These are phyloP conservation scores for Lasiosphaeria ovina DNA, from an alignment of 495 filamentous ascomycete species.

Conservation along the genomic window DNA sequence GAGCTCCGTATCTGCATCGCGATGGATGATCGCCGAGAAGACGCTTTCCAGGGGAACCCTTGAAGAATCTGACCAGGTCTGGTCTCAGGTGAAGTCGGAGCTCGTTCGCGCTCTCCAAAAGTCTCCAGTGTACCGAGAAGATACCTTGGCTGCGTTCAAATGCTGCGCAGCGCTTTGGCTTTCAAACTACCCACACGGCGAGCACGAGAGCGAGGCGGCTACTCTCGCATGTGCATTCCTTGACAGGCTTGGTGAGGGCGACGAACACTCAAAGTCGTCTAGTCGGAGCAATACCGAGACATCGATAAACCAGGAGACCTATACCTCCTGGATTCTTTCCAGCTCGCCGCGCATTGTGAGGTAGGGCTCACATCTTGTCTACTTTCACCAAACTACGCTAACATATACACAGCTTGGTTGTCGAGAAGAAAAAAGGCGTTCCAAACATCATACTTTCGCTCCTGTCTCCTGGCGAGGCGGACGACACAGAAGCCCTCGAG, in stretches of 20 bases:
- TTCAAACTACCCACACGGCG: slow-evolving; percentile 35
- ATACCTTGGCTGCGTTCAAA: slow-evolving; percentile 42
- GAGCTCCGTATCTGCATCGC: slow-evolving; percentile 25
- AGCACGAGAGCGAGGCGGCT: slow-evolving; percentile 32
- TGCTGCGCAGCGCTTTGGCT: slow-evolving; percentile 40
- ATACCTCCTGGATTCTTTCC: slow-evolving; percentile 28
- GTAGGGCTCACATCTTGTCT: slow-evolving; percentile 6
- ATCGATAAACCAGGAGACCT: slow-evolving; percentile 19
- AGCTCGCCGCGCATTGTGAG: slow-evolving; percentile 17
- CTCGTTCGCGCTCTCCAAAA: slow-evolving; percentile 36
- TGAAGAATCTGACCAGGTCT: slow-evolving; percentile 33
- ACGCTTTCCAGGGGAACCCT: slow-evolving; percentile 35
- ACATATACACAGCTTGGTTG: slow-evolving; percentile 17
- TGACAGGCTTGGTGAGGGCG: slow-evolving; percentile 28
- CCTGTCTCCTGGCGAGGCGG: background rate
- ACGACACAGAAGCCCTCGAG: slow-evolving; percentile 8
- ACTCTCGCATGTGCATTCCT: slow-evolving; percentile 34
- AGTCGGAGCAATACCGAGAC: slow-evolving; percentile 18
- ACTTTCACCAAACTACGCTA: background rate
- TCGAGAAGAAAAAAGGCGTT: slow-evolving; percentile 13
- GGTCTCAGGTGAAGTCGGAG: slow-evolving; percentile 33
- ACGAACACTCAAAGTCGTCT: background rate
- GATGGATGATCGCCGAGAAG: slow-evolving; percentile 39
- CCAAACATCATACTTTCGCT: slow-evolving; percentile 17
- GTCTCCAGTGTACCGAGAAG: slow-evolving; percentile 21